Evolutionary conservation across 345 rosid genomes (phyloP), one percentile per base, ranked within the genome.

Genomic region (Brassica juncea): DNA sequence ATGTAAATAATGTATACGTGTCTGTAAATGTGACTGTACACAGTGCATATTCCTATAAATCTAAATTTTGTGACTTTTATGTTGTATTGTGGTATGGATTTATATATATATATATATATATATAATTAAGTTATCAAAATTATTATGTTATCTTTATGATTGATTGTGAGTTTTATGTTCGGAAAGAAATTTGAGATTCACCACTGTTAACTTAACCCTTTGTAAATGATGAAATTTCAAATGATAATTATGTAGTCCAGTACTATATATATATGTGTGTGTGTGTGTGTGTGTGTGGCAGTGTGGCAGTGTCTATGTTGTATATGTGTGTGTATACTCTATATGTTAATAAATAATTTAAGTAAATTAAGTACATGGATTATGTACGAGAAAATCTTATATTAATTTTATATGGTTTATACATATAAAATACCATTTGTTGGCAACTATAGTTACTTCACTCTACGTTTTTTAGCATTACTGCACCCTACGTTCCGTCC

Each of bases 21-120:
- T 72, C 21, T 62, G n/a, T 44, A 28, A 60, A 32, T 69, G 16
- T 61, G 62, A 42, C 10, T 76, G 28, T 39, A 60, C 69, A 73
- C 23, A 76, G 15, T 74, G 25, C 16, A 66, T 69, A 68, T 76
- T 42, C 28, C 14, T 8, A 31, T 44, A 69, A 60, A 9, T 69
- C 63, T 52, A 34, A 44, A 60, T 19, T 30, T 30, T 27, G 28
- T 37, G 60, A 47, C 49, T 47, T 42, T 1, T 49, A 5, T 47
- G 16, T 44, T 39, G 66, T 25, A 2, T 7, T 16, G 66, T 35
- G 66, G 14, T 27, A 37, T 54, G 25, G 1, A 57, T 14, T 23
- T 5, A 32, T 19, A 19, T 19, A 19, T 19, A 19, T 19, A 19
- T 19, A 19, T 19, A 19, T 19, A 19, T 19, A 19, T 19, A 19